phyloP scores from a whole-genome alignment of 2,329 filamentous ascomycete species.

The Talaromyces sp. region DNA sequence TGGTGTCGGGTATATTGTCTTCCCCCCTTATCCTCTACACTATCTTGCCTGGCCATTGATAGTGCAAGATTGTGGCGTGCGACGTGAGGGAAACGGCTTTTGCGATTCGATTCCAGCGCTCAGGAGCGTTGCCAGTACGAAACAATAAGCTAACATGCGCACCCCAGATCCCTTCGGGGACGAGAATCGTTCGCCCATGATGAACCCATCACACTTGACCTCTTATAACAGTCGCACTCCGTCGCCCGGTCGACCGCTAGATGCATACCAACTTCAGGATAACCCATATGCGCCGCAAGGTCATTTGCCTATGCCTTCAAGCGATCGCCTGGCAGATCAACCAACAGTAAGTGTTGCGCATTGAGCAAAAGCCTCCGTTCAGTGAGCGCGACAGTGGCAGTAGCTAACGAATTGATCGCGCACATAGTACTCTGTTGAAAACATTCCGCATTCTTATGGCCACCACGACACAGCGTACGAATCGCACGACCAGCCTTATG shows the following conservation, averaged over 20 bases:
- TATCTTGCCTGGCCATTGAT: conserved; percentile 13
- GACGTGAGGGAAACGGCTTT: neutral
- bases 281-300: conserved; percentile 64
- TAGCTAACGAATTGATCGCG: neutral
- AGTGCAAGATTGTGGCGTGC: conserved; percentile 8
- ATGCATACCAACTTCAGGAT: conserved; percentile 82
- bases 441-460: conserved; percentile 65
- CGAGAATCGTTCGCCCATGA: conserved; percentile 42
- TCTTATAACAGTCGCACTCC: conserved; percentile 60
- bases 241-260: conserved; percentile 74
- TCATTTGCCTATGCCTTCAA: conserved; percentile 70
- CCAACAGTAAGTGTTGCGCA: conserved; percentile 69
- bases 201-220: conserved; percentile 57
- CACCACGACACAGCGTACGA: conserved; percentile 66
- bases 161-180: conserved; percentile 46
- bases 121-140: neutral
- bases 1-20: neutral
- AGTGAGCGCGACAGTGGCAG: too few species aligned
- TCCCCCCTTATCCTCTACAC: neutral
- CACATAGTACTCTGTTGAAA: conserved; percentile 68
- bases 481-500: conserved; percentile 53
- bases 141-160: conserved; percentile 25
- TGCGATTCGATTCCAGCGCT: conserved; percentile 1
- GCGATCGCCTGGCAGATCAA: conserved; percentile 79
- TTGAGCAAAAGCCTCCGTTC: neutral